Evolutionary conservation across 805 yeast genomes (phyloP), one percentile per base, ranked within the genome.

Genomic region (Candida taoyuanica): DNA sequence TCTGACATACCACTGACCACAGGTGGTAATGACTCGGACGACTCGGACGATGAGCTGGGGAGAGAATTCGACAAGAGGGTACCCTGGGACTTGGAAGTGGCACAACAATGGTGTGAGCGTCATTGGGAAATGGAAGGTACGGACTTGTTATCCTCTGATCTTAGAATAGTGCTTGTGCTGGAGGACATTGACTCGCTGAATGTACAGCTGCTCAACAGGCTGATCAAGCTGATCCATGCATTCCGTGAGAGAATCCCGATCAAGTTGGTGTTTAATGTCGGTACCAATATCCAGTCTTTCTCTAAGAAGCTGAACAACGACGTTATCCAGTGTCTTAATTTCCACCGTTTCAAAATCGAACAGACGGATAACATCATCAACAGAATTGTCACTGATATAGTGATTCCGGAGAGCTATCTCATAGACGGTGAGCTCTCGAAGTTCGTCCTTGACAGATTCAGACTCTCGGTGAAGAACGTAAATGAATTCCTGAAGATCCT

Each of bases 101-200:
- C 45, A 3, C 43, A 40, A 7, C 54, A 54, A n/a, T 55, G 58
- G 58, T 49, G 53, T 32, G 19, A 36, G 6, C 30, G 32, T 5
- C 31, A 36, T 7, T 39, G 39, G 34, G 24, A 31, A 12, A 34
- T 34, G 6, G 38, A 28, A 2, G 30, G 17, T 1, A 38, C 38
- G 16, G 24, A 19, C 9, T 17, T 48, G 5, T 7, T 21, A 2
- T 21, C 18, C 1, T 34, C 51, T 3, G 46, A 46, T 26, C 29
- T 47, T 3, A 43, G 55, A 21, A 32, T 55, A 5, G 39, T 53
- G 3, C 17, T 55, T 8, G 37, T 54, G 1, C 43, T 55, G 21
- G 56, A 55, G 29, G 60, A 55, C 32, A 35, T 49, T 15, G 59
- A 55, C 24, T 53, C 58, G 1, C 51, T 54, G 34, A 48, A 48